Base-by-base conservation (phyloP, 768 basidiomycete species). In the Xerocomellus chrysenteron region DNA sequence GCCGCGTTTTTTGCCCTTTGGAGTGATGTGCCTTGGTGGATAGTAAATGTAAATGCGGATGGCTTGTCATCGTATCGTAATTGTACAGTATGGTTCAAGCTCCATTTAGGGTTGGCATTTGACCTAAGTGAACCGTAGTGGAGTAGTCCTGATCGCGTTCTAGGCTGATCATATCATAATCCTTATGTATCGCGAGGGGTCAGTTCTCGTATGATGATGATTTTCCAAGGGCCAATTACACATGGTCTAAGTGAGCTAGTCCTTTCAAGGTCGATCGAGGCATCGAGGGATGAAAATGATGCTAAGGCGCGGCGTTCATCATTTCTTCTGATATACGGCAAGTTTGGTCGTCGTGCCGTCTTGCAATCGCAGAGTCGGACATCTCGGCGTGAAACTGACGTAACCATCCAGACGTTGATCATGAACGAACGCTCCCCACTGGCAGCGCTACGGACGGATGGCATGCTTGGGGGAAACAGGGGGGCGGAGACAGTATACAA, bases 181-280 rank as follows among this genome's bases (percentile, higher is more conserved):
- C 28, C 28, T 28, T 28, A 28, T 28, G 28, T 32, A 32, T 32
- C 32, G 11, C 11, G 32, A 32, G 32, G 32, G 36, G 36, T n/a
- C 28, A 28, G 28, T 28, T 5, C 28, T 28, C 5, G 28, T 5
- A 14, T 21, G 24, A 49, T n/a, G 47, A 43, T 32, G 52, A 46
- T 24, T 26, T 54, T 54, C 35, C 47, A 54, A 52, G 24, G 14
- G 5, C 40, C 42, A 32, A 10, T 32, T 32, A 10, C 32, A 54
- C 52, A 56, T 43, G 46, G 52, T 46, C 45, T 45, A 50, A 49
- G 40, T 54, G 45, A 19, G 48, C 26, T 9, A 16, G 39, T 16
- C 52, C 48, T 28, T 44, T 42, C n/a, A 17, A 49, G 44, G 21
- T 49, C 54, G 42, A 36, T 26, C 45, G 46, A 52, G 19, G 32